Conservation (phyloP, 1,284 basidiomycete species). For the Amylostereum chailletii region DNA sequence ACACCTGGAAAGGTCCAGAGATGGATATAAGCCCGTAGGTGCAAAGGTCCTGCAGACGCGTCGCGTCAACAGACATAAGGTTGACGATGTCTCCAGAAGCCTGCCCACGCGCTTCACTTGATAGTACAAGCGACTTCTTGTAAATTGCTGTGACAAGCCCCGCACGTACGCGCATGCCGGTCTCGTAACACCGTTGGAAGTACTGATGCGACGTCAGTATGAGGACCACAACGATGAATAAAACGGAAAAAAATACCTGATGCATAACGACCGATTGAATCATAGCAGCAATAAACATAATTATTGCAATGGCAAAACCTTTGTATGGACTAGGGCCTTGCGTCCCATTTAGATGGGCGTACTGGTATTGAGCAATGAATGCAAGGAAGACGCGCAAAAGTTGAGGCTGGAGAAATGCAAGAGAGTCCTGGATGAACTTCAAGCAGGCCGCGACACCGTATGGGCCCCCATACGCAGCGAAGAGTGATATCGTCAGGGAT, state of each 20-base stretch:
- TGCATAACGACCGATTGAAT: constrained; percentile 81
- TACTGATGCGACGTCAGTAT: constrained; percentile 37
- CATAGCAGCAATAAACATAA: constrained; percentile 77
- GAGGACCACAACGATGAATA: neutral
- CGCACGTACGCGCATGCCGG: constrained; percentile 87
- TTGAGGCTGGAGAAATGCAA: constrained; percentile 87
- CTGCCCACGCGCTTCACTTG: constrained; percentile 74
- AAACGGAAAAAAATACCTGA: constrained; percentile 43
- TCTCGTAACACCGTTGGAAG: constrained; percentile 75
- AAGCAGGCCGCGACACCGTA: constrained; percentile 62
- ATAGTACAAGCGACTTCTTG: constrained; percentile 78
- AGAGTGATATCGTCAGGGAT: constrained; percentile 67
- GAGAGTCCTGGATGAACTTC: constrained; percentile 72
- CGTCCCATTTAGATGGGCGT: constrained; percentile 26
- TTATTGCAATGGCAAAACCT: constrained; percentile 68
- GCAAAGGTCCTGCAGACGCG: constrained; percentile 81
- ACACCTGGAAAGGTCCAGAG: constrained; percentile 63
- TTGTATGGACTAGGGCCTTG: constrained; percentile 30
- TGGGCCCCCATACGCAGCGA: constrained; percentile 71
- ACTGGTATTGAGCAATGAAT: constrained; percentile 75
- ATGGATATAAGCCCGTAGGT: constrained; percentile 69
- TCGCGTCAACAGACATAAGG: constrained; percentile 84
- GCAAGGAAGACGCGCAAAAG: constrained; percentile 74
- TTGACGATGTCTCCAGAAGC: constrained; percentile 92
- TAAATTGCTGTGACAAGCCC: constrained; percentile 85